Evolutionary conservation across 129 eudicot species (phyloP), one percentile per base, ranked within the genome.

Genomic region (Ambrosia artemisiifolia): DNA sequence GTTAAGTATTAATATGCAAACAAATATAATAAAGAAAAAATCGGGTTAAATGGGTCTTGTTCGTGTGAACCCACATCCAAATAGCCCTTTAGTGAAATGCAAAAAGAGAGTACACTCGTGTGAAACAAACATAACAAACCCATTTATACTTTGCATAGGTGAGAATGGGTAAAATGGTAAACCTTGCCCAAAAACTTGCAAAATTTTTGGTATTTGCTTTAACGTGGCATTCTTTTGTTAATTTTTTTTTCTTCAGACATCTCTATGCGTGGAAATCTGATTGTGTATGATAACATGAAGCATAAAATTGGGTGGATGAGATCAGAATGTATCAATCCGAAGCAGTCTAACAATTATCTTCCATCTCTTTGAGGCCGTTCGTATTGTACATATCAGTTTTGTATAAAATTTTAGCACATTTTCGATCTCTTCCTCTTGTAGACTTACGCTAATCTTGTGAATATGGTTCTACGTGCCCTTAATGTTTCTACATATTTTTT

Each of bases 271-370:
- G 96, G 96, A 33, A 81, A 69, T 56, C 65, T 90, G 43, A 65
- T 90, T 12, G 96, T 85, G 5, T 90, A 90, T 34, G 96, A 90
- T 81, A 90, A 90, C 12, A 81, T 70, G 75, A 87, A 82, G 64
- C 78, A 76, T 20, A 88, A 74, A 67, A 79, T 90, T 43, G 96
- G 96, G 56, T 90, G 96, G 96, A 81, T 77, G 72, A 82, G 77
- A 72, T 90, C 96, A 9, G 90, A 87, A 65, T 90, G 96, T 70
- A 47, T 50, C 4, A 81, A 67, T 70, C 88, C 90, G 28, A 46
- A 49, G 70, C 81, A 77, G 32, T 78, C 66, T 62, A 82, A 40
- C 67, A 78, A 50, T 14, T 48, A 32, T 16, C 75, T 67, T 4
- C 79, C 84, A 8, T 18, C 43, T 71, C 66, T 66, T 14, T 83